phyloP scores from a whole-genome alignment of 169 alveolate genomes.

The Plasmodium cynomolgi region DNA sequence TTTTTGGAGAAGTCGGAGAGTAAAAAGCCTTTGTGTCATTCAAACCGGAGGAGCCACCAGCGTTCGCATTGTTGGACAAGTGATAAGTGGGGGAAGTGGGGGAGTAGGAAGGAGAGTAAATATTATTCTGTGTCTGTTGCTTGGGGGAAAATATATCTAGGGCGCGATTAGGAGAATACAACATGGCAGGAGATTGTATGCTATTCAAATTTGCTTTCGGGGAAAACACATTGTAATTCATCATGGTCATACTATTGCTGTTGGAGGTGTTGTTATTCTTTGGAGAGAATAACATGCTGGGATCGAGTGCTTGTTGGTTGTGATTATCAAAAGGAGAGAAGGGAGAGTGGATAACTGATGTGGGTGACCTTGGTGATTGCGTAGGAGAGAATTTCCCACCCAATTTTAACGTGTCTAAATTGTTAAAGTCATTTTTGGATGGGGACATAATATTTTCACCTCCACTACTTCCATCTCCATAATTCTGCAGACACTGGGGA shows the following conservation, averaged over 20 bases:
- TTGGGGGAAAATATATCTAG: constrained; percentile 69
- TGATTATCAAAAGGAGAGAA: constrained; percentile 70
- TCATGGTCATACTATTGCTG: not conserved
- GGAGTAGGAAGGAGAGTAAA: constrained; percentile 81
- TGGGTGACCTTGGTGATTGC: constrained; percentile 90
- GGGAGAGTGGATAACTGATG: constrained; percentile 77
- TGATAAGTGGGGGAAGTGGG: constrained; percentile 87
- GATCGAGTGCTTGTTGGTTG: constrained; percentile 34
- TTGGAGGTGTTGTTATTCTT: not conserved
- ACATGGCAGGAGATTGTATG: constrained; percentile 81
- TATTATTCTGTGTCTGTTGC: constrained; percentile 70
- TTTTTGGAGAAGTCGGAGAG: constrained; percentile 84
- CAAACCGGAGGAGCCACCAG: not conserved
- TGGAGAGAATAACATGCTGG: constrained; percentile 21
- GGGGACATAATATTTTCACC: constrained; percentile 53
- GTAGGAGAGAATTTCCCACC: constrained; percentile 94
- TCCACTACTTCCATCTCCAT: not conserved
- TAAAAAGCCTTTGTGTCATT: not conserved
- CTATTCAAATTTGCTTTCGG: constrained; percentile 79
- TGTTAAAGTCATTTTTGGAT: constrained; percentile 61
- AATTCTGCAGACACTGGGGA: constrained; percentile 74
- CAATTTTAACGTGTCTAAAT: constrained; percentile 84
- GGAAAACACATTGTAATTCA: constrained; percentile 78
- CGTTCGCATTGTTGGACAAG: constrained; percentile 69
- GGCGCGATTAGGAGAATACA: constrained; percentile 80